phyloP scores from a whole-genome alignment of 2,329 filamentous ascomycete species.

The Claviceps pusilla region DNA sequence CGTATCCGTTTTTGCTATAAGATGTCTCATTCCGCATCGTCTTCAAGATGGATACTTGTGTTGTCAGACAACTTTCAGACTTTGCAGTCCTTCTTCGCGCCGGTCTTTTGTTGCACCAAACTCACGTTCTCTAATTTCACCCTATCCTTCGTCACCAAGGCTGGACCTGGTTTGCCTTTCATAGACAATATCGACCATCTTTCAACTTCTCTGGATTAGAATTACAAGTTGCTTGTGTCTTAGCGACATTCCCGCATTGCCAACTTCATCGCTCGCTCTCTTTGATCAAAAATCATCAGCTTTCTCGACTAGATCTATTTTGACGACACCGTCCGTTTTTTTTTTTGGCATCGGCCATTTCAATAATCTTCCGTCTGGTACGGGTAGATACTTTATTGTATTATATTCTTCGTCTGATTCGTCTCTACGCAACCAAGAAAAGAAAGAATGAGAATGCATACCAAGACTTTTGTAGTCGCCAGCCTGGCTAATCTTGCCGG shows the following conservation, averaged over 20 bases:
- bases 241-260: background rate
- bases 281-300: background rate
- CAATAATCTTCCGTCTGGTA: constrained; percentile 18
- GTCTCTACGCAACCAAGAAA: background rate
- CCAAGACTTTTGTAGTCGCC: constrained; percentile 34
- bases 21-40: background rate
- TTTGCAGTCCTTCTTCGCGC: constrained; percentile 6
- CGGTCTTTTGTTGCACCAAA: constrained; percentile 16
- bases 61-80: constrained; percentile 2
- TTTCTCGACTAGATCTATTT: constrained; percentile 5
- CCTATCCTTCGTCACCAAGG: constrained; percentile 12
- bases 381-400: constrained; percentile 10
- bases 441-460: constrained; percentile 28
- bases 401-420: background rate
- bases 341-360: background rate
- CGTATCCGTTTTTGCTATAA: constrained; percentile 5
- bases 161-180: constrained; percentile 19
- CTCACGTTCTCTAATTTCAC: constrained; percentile 6
- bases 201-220: constrained; percentile 13
- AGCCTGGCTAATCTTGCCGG: constrained; percentile 44
- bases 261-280: background rate
- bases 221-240: constrained; percentile 1
- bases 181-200: background rate
- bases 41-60: background rate
- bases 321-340: constrained; percentile 11